Base-by-base conservation (phyloP, 192 early-diverging fungal genomes). In the Coemansia sp. region DNA sequence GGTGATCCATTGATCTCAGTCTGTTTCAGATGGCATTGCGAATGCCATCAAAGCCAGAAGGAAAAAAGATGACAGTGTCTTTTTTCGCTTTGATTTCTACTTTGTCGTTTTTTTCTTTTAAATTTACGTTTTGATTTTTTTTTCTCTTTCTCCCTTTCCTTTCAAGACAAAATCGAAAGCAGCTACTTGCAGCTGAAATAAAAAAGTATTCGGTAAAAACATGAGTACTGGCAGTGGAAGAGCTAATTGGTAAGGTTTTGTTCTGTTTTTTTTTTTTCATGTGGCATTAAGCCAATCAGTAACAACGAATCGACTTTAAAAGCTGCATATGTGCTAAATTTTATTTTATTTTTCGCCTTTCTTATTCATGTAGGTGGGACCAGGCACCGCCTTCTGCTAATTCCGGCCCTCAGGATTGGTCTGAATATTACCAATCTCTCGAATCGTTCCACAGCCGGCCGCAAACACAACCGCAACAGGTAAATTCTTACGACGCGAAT, bases 341-440 rank as follows among this genome's bases (percentile, higher is more conserved):
- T 11, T 38, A 38, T 12, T 69, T 48, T 48, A 66, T 48, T 30
- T 11, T 14, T 18, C 22, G 22, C 22, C 1, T 25, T 0, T 25
- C 22, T 25, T 25, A 0, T 25, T 25, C 22, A 17, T 66, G 22
- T 81, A 81, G 78, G 73, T 81, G 78, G 78, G 63, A 69, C 51
- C 78, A 81, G 49, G 7, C 34, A 34, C 56, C 62, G 45, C 61
- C 40, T 16, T 31, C 38, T 32, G 38, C 25, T 18, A 40, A 29
- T 18, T 22, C 59, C 4, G 32, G 29, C 18, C 10, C 67, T 56
- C 69, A 77, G 61, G 69, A 81, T 66, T 81, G 78, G 78, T 60
- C 78, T 22, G 73, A 75, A 33, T 81, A 81, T 34, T 81, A 81
- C 56, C 73, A 81, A 63, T 69, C 62, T 0, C 55, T 81, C 4